Percentiles rank a stretch among this genome's conserved stretches.
These are phyloP conservation scores for Larix kaempferi DNA, from an alignment of 75 land plant species.

Conservation along the genomic window DNA sequence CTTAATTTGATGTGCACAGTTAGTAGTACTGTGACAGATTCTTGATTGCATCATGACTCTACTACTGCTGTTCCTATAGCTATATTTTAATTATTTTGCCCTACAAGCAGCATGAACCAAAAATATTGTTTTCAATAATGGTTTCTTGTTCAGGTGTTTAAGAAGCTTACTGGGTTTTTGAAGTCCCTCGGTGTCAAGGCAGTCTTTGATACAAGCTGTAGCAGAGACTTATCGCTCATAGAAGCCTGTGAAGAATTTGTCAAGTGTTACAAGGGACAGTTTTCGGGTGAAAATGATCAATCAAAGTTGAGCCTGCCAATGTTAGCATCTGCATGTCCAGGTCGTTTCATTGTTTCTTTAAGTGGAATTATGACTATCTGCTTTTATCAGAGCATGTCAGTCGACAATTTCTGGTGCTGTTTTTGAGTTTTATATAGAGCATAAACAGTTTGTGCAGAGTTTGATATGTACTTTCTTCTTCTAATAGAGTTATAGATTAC, in stretches of 20 bases:
- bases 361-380: background rate
- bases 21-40: background rate
- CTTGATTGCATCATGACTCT: background rate
- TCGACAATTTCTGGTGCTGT: background rate
- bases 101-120: background rate
- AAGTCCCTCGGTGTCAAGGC: constrained; percentile 95
- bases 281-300: constrained; percentile 11
- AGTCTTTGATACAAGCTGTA: constrained; percentile 96
- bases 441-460: background rate
- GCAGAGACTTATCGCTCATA: constrained; percentile 88
- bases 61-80: background rate
- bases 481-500: background rate
- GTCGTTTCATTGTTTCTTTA: constrained; percentile 20
- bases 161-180: constrained; percentile 80
- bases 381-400: background rate
- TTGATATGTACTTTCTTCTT: background rate
- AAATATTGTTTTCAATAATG: background rate
- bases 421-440: background rate
- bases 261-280: constrained; percentile 42
- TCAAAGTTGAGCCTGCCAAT: constrained; percentile 48
- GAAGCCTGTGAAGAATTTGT: constrained; percentile 93
- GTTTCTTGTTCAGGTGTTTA: constrained; percentile 53
- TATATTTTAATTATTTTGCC: background rate
- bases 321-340: constrained; percentile 96
- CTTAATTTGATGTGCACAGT: background rate